Evolutionary conservation across 2,329 filamentous ascomycete species (phyloP).

Genomic region (Curvularia sp.): DNA sequence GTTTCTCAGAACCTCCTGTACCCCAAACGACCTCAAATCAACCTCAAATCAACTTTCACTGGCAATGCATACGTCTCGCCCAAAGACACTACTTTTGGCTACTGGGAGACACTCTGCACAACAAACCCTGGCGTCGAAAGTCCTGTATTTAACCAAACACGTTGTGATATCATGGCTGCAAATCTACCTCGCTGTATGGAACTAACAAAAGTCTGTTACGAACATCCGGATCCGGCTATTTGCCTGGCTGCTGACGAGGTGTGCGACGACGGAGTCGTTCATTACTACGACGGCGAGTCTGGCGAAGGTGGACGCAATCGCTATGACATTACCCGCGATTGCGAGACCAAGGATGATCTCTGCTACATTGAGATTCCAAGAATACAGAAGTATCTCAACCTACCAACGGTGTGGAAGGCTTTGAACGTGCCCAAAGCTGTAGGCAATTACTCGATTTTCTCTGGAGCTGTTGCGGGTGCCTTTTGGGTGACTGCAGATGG

Average conservation of each 20-base stretch:
- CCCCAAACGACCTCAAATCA: slow-evolving; percentile 52
- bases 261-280: slow-evolving; percentile 51
- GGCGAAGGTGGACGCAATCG: slow-evolving; percentile 51
- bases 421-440: slow-evolving; percentile 44
- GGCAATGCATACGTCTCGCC: slow-evolving; percentile 58
- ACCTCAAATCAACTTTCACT: slow-evolving; percentile 55
- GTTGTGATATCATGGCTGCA: slow-evolving; percentile 56
- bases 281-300: slow-evolving; percentile 53
- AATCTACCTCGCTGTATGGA: slow-evolving; percentile 56
- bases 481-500: slow-evolving; percentile 41
- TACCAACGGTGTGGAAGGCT: slow-evolving; percentile 42
- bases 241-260: slow-evolving; percentile 49
- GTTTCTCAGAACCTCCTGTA: slow-evolving; percentile 54
- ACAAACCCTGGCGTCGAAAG: slow-evolving; percentile 53
- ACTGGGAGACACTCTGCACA: slow-evolving; percentile 58
- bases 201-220: slow-evolving; percentile 51
- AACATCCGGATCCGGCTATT: slow-evolving; percentile 52
- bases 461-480: slow-evolving; percentile 32
- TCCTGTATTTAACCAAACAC: slow-evolving; percentile 56
- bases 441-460: slow-evolving; percentile 41
- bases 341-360: slow-evolving; percentile 46
- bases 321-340: slow-evolving; percentile 54
- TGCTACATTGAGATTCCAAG: slow-evolving; percentile 48
- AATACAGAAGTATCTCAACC: slow-evolving; percentile 46
- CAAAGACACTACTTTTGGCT: slow-evolving; percentile 52